Percentiles rank a stretch among this genome's conserved stretches.
phyloP scores from a whole-genome alignment of 176 grass and related monocot genomes.

The Luzula sylvatica region DNA sequence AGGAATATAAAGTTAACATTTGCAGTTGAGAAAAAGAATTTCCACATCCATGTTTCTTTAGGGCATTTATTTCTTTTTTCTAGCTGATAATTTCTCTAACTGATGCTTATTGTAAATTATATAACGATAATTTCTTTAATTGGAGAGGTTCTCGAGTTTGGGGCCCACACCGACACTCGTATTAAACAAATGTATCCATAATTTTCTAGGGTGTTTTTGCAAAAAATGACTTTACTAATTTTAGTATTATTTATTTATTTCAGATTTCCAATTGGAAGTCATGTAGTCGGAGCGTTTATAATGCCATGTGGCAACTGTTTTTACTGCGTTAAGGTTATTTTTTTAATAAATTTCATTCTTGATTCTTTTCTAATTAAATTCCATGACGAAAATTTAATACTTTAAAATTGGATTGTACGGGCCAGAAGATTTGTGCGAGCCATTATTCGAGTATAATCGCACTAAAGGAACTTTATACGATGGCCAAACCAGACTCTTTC shows the following conservation, averaged over 20 bases:
- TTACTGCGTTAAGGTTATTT: slow-evolving; percentile 79
- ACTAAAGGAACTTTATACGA: slow-evolving; percentile 89
- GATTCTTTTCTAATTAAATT: slow-evolving; percentile 2
- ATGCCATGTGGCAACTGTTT: slow-evolving; percentile 99
- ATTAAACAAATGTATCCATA: slow-evolving; percentile 54
- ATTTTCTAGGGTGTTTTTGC: neutral
- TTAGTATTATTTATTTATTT: neutral
- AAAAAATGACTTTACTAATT: no score
- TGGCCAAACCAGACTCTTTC: slow-evolving; percentile 82
- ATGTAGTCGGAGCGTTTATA: slow-evolving; percentile 95
- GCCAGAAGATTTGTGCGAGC: no score
- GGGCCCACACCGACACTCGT: slow-evolving; percentile 46
- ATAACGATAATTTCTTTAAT: no score
- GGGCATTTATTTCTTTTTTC: no score
- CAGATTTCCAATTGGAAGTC: slow-evolving; percentile 89
- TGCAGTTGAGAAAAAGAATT: no score
- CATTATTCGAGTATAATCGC: no score
- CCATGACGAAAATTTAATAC: neutral
- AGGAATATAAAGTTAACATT: no score
- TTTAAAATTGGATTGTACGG: slow-evolving; percentile 31
- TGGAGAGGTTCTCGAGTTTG: slow-evolving; percentile 88
- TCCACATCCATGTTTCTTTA: no score
- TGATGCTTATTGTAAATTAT: no score
- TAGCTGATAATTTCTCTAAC: no score
- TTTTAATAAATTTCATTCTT: neutral